Evolutionary conservation across 1,284 basidiomycete genomes (phyloP).

Genomic region (Ceratobasidium sp.): DNA sequence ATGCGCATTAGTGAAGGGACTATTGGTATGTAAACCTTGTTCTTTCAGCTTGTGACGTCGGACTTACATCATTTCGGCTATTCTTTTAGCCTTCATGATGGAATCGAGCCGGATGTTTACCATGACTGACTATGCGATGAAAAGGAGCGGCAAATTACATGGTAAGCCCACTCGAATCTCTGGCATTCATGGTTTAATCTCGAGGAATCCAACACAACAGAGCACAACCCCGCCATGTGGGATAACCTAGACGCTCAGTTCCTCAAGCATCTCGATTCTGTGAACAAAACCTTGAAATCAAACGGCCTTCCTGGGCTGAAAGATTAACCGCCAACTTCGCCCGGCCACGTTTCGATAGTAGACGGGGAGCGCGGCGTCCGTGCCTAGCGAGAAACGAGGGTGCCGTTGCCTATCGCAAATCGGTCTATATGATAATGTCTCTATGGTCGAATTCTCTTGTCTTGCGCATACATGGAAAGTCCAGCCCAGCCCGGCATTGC

Average conservation of each 20-base stretch:
- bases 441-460: neutral
- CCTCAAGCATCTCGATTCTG: constrained; percentile 69
- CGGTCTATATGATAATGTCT: constrained; percentile 10
- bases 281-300: constrained; percentile 68
- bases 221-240: constrained; percentile 74
- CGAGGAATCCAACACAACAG: constrained; percentile 53
- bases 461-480: constrained; percentile 16
- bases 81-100: constrained; percentile 71
- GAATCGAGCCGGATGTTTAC: constrained; percentile 74
- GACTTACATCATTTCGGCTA: constrained; percentile 5
- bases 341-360: constrained; percentile 12
- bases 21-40: constrained; percentile 61
- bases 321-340: constrained; percentile 6
- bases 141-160: constrained; percentile 69
- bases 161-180: constrained; percentile 57
- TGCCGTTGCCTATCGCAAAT: neutral
- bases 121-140: constrained; percentile 74
- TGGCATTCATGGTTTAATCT: neutral
- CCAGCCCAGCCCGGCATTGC: neutral
- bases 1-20: constrained; percentile 68
- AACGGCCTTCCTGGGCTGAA: constrained; percentile 60
- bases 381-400: constrained; percentile 10
- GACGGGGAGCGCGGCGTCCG: constrained; percentile 5
- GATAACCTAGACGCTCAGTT: constrained; percentile 71
- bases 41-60: neutral